Conservation (phyloP, 192 early-diverging fungal genomes). For the Cladochytrium replicatum region DNA sequence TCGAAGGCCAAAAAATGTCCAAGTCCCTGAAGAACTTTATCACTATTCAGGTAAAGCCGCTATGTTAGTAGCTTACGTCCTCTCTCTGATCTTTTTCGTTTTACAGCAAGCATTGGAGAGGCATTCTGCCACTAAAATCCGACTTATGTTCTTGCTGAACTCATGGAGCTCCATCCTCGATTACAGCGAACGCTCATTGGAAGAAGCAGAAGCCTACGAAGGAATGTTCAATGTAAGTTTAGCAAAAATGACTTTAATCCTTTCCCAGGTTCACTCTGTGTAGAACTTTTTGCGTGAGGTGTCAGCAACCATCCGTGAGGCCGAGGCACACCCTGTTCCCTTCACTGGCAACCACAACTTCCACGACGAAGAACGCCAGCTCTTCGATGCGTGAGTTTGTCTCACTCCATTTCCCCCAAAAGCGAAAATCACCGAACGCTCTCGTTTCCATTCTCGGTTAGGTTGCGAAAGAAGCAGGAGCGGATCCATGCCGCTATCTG, state of each 20-base stretch:
- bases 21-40: constrained; percentile 98
- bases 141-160: constrained; percentile 80
- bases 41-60: constrained; percentile 54
- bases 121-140: constrained; percentile 74
- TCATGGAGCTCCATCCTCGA: constrained; percentile 82
- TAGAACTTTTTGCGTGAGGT: constrained; percentile 84
- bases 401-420: not conserved
- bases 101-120: constrained; percentile 61
- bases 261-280: not conserved
- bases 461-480: constrained; percentile 55
- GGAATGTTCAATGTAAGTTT: constrained; percentile 56
- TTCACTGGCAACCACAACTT: constrained; percentile 67
- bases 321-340: constrained; percentile 33
- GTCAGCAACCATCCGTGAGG: constrained; percentile 66
- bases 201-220: constrained; percentile 70
- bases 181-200: constrained; percentile 66
- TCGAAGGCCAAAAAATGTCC: constrained; percentile 96
- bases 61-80: not conserved
- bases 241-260: not conserved
- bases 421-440: too few relatives aligned
- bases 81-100: constrained; percentile 3
- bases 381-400: constrained; percentile 45
- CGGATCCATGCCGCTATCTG: constrained; percentile 76
- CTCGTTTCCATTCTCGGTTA: constrained; percentile 6
- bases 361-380: constrained; percentile 56